Percentiles rank a stretch among this genome's conserved stretches.
These are phyloP conservation scores for Xanthoconium separans DNA, from an alignment of 1,284 basidiomycete genomes.

Conservation along the genomic window DNA sequence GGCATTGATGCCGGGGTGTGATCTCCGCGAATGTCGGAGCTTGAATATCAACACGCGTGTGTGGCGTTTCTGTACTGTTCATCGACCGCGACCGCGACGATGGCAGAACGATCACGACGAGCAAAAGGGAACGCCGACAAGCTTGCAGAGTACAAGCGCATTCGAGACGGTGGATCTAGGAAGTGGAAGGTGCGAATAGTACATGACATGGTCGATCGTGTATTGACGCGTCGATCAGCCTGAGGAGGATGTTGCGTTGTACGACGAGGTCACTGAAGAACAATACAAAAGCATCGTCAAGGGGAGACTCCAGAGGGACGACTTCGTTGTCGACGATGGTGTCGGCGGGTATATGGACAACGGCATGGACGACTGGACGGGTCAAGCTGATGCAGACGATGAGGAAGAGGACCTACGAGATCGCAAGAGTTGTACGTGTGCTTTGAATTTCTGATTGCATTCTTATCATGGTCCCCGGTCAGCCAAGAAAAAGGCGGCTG, in stretches of 20 bases:
- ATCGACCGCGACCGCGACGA: conserved; percentile 22
- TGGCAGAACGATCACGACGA: conserved; percentile 36
- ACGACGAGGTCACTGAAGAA: conserved; percentile 92
- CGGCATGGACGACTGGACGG: conserved; percentile 91
- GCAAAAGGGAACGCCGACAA: conserved; percentile 39
- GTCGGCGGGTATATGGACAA: conserved; percentile 92
- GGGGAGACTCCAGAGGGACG: conserved; percentile 84
- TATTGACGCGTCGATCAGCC: conserved; percentile 36
- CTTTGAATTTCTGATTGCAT: neutral
- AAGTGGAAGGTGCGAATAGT: conserved; percentile 42
- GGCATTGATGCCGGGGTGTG: conserved; percentile 10
- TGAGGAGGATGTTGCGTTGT: conserved; percentile 74
- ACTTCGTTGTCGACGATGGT: conserved; percentile 96
- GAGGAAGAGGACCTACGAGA: conserved; percentile 28
- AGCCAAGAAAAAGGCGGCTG: conserved; percentile 46
- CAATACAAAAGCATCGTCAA: conserved; percentile 88
- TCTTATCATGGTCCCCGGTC: neutral
- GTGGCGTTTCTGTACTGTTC: conserved; percentile 22
- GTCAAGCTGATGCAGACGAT: conserved; percentile 47
- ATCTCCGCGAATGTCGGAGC: conserved; percentile 26
- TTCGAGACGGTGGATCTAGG: conserved; percentile 48
- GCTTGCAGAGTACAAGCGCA: conserved; percentile 50
- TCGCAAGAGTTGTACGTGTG: conserved; percentile 45
- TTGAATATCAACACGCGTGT: conserved; percentile 29
- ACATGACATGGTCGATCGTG: neutral